Percentiles rank a stretch among this genome's conserved stretches.
Evolutionary conservation across 2,329 filamentous ascomycete genomes (phyloP).

Genomic region (Alternaria sp.): DNA sequence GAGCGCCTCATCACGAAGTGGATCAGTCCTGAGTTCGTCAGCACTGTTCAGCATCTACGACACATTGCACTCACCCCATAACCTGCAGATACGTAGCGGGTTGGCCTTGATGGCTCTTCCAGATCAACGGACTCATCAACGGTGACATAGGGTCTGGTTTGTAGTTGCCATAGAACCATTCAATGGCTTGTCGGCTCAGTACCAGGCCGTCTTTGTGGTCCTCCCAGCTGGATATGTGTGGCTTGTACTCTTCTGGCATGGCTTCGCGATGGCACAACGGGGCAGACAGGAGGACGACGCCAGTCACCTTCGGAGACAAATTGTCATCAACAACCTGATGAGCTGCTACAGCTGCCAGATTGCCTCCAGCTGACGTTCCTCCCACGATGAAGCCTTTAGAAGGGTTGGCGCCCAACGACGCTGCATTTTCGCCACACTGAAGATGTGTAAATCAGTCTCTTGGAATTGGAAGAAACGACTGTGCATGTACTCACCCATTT

Average conservation of each 20-base stretch:
- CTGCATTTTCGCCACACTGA: neutral
- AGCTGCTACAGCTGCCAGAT: neutral
- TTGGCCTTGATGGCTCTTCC: slow-evolving; percentile 35
- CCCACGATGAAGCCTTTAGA: neutral
- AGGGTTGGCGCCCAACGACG: neutral
- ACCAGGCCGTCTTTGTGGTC: neutral
- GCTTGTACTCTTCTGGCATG: neutral
- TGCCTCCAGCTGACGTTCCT: neutral
- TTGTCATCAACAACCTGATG: slow-evolving; percentile 24
- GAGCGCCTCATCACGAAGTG: neutral
- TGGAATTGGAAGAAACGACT: neutral
- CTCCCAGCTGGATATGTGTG: neutral
- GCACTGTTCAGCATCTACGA: neutral
- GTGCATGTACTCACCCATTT: neutral
- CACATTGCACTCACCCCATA: slow-evolving; percentile 42
- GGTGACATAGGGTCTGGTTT: slow-evolving; percentile 38
- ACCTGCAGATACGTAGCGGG: slow-evolving; percentile 60
- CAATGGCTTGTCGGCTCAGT: neutral
- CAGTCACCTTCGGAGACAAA: neutral
- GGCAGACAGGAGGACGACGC: neutral
- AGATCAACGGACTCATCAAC: slow-evolving; percentile 29
- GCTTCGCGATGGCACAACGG: neutral
- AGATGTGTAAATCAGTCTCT: neutral
- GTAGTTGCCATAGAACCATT: slow-evolving; percentile 26
- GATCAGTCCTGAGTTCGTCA: neutral